phyloP scores from a whole-genome alignment of 345 rosid genomes.

The Firmiana major region DNA sequence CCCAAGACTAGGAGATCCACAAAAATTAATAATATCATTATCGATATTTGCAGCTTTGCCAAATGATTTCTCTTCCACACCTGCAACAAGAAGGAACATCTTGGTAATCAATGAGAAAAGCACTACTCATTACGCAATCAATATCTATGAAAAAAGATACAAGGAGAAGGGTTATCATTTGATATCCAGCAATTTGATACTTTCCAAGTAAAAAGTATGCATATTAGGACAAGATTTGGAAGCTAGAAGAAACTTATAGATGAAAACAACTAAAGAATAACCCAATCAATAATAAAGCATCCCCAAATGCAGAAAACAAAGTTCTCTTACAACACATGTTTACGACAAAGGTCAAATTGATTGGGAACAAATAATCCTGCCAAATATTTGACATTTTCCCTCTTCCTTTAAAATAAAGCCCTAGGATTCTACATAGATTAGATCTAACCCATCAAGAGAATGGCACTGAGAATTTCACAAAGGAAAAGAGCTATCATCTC shows the following conservation, averaged over 20 bases:
- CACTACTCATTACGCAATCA: not conserved
- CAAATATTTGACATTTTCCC: not conserved
- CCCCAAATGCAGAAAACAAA: not conserved
- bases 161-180: not conserved
- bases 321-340: not conserved
- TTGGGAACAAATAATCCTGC: not conserved
- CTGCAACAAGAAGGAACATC: slow-evolving; percentile 35
- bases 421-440: not conserved
- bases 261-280: not conserved
- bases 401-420: not conserved
- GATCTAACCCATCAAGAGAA: not conserved
- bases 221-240: not conserved
- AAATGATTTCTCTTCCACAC: slow-evolving; percentile 60
- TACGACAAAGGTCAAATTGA: not conserved
- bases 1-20: slow-evolving; percentile 53
- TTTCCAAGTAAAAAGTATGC: not conserved
- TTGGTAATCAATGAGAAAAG: not conserved
- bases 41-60: slow-evolving; percentile 44
- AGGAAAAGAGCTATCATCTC: not conserved
- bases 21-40: slow-evolving; percentile 50
- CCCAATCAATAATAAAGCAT: not conserved
- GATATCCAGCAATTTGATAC: not conserved
- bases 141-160: not conserved
- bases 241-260: not conserved
- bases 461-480: not conserved